Conservation (phyloP, 108 stramenopile genomes). For the Cyclotella kingstonii region DNA sequence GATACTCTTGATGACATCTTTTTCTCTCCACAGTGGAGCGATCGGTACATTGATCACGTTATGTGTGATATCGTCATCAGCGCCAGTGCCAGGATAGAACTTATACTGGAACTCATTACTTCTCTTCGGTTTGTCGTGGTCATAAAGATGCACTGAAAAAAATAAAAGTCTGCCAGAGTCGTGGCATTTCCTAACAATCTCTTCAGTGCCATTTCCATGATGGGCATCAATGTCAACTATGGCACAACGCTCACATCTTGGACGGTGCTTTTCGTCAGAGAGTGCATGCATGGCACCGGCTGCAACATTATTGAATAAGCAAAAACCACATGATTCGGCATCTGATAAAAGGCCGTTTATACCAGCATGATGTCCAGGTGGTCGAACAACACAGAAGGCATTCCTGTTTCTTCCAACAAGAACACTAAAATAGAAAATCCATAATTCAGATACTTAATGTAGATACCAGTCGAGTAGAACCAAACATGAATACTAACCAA, state of each 20-base stretch:
- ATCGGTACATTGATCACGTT: conserved; percentile 97
- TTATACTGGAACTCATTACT: conserved; percentile 65
- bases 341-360: conserved; percentile 85
- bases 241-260: conserved; percentile 82
- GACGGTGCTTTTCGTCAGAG: conserved; percentile 63
- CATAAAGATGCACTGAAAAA: conserved; percentile 92
- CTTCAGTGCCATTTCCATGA: conserved; percentile 98
- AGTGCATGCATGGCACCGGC: conserved; percentile 97
- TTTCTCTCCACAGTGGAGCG: conserved; percentile 87
- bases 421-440: conserved; percentile 46
- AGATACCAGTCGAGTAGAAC: too few relatives aligned
- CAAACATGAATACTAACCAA: conserved; percentile 42
- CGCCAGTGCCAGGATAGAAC: conserved; percentile 96
- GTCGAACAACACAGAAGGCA: conserved; percentile 95
- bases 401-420: conserved; percentile 86
- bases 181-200: conserved; percentile 86
- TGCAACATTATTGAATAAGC: conserved; percentile 97
- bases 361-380: conserved; percentile 98
- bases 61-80: conserved; percentile 80
- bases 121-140: conserved; percentile 73
- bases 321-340: conserved; percentile 97
- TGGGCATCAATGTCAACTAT: conserved; percentile 98
- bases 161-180: conserved; percentile 90
- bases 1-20: conserved; percentile 36
- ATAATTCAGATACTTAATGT: conserved; percentile 1